A percentile compares a stretch with the other conserved stretches of the same genome.
These are phyloP conservation scores for Aspergillus aculeatus DNA, from an alignment of 2,329 filamentous ascomycete genomes.

Conservation along the genomic window DNA sequence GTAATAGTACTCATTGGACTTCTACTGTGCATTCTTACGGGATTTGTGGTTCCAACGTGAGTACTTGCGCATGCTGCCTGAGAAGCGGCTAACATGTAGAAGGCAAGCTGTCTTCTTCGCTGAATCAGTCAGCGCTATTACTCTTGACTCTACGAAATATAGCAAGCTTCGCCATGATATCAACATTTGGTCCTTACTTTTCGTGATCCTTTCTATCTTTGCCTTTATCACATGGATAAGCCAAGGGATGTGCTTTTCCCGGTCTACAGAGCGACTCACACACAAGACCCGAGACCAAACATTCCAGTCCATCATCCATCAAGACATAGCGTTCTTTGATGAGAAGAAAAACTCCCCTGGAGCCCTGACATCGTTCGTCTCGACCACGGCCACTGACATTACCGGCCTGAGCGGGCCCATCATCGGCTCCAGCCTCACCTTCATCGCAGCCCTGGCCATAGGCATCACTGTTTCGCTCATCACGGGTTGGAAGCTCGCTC, in stretches of 20 bases:
- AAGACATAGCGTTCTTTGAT: slow-evolving; percentile 10
- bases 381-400: background rate
- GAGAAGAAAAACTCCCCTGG: background rate
- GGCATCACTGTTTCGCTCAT: background rate
- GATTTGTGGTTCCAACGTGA: background rate
- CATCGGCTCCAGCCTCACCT: slow-evolving; percentile 2
- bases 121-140: background rate
- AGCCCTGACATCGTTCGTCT: background rate
- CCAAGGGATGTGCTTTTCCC: background rate
- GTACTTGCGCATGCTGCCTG: background rate
- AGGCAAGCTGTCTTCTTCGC: background rate
- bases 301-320: background rate
- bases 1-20: background rate
- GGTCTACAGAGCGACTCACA: background rate
- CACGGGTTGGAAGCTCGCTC: slow-evolving; percentile 10
- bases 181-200: background rate
- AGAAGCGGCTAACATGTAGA: background rate
- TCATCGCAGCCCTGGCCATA: slow-evolving; percentile 3
- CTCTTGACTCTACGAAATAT: background rate
- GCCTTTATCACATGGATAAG: background rate
- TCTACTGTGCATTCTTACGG: background rate
- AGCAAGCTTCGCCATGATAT: background rate
- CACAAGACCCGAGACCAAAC: background rate
- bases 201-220: background rate
- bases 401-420: slow-evolving; percentile 3